Evolutionary conservation across 2,329 filamentous ascomycete species (phyloP).

Genomic region (Arthrobotrys megalospora): DNA sequence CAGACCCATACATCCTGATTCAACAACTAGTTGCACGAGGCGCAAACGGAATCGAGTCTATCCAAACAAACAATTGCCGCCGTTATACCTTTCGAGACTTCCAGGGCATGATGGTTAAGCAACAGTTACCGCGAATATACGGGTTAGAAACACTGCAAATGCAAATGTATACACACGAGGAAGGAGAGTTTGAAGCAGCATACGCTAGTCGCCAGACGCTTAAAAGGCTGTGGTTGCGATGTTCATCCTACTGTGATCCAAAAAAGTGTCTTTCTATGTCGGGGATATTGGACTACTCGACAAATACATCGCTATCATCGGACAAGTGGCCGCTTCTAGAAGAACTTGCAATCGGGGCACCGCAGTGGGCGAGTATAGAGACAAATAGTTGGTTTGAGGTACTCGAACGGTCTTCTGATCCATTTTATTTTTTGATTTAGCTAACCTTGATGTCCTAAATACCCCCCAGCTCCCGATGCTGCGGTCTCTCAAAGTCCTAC

Average conservation of each 20-base stretch:
- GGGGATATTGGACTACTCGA: slow-evolving; percentile 17
- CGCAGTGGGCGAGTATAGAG: not conserved
- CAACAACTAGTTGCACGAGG: not conserved
- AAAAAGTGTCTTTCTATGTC: slow-evolving; percentile 34
- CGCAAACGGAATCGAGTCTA: not conserved
- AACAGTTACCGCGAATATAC: slow-evolving; percentile 17
- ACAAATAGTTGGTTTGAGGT: not conserved
- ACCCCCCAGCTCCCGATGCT: slow-evolving; percentile 12
- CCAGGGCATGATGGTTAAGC: not conserved
- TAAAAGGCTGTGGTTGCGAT: slow-evolving; percentile 38
- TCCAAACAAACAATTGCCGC: slow-evolving; percentile 9
- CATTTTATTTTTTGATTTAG: not conserved
- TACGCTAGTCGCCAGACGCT: slow-evolving; percentile 12
- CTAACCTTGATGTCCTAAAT: not conserved
- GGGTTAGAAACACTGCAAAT: slow-evolving; percentile 34
- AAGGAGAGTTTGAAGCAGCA: slow-evolving; percentile 19
- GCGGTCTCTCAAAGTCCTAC: slow-evolving; percentile 1
- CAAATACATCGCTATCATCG: slow-evolving; percentile 22
- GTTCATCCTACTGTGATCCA: slow-evolving; percentile 28
- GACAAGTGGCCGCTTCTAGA: slow-evolving; percentile 19
- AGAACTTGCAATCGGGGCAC: slow-evolving; percentile 16
- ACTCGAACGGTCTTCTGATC: not conserved
- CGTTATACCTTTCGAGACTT: not conserved
- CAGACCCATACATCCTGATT: not conserved
- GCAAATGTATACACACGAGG: slow-evolving; percentile 5